Base-by-base conservation (phyloP, 345 rosid genomes). In the Brassica carinata region DNA sequence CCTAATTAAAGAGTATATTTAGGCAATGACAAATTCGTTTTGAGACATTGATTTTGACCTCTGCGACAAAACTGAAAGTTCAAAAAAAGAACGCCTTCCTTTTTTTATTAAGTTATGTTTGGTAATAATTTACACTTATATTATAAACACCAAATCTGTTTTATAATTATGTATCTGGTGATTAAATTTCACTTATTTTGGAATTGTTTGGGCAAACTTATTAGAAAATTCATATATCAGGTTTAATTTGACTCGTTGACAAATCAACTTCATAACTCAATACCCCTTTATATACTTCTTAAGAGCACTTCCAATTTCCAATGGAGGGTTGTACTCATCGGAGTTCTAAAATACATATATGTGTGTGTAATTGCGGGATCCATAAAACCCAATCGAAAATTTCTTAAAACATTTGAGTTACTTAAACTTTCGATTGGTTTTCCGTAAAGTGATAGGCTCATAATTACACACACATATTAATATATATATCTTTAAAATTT, bases 21-120 rank as follows among this genome's bases (percentile, higher is more conserved):
- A 72, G 14, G 34, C 62, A 18, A 0, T 13, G 62, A 72, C 73
- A 15, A 27, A 3, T 64, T 51, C 72, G 10, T 64, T 1, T 66
- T 29, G 77, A 53, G 77, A 53, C 59, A 55, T 0, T 6, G 67
- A 38, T 29, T 36, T 65, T 65, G 73, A 79, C 67, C 17, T 2
- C 62, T 27, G 40, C 64, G 27, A 71, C 59, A 78, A 71, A 43
- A 8, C 4, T 30, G 26, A 18, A 45, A 13, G 15, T 13, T 45
- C 53, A 45, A 38, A 8, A 40, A 40, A 40, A 40, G 45, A 38
- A 38, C 13, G 8, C 45, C 19, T 26, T 61, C 65, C 30, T 7
- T 34, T 62, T 62, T 26, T 2, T 1, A 15, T 40, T 43, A 43
- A 43, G 14, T 43, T 43, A 11, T 43, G 53, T 45, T 45, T 45